These are phyloP conservation scores for Podospora didyma DNA, from an alignment of 495 filamentous ascomycete genomes.

Conservation along the genomic window DNA sequence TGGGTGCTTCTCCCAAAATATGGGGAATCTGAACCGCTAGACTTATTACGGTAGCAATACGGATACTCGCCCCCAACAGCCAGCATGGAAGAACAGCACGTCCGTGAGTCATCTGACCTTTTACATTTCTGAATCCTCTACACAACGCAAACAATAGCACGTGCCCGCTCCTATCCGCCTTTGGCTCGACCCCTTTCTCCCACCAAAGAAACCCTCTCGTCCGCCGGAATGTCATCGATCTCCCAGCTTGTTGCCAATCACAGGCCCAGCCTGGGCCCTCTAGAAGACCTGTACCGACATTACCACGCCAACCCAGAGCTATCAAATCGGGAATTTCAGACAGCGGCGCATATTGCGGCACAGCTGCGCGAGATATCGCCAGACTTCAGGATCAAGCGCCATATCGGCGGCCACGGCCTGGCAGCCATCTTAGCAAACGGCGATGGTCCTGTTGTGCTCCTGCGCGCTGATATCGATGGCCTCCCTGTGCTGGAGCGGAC, in stretches of 20 bases:
- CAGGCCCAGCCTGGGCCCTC: background rate
- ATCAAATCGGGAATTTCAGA: conserved; percentile 44
- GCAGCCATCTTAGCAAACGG: conserved; percentile 55
- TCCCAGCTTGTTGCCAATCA: background rate
- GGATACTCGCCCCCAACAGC: too few species aligned
- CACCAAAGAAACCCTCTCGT: too few species aligned
- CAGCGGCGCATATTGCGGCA: conserved; percentile 35
- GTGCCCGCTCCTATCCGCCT: too few species aligned
- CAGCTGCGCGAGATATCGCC: conserved; percentile 30
- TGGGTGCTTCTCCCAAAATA: too few species aligned
- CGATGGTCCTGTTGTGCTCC: conserved; percentile 46
- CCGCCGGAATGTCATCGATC: too few species aligned
- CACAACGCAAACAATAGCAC: too few species aligned
- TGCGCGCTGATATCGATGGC: conserved; percentile 61
- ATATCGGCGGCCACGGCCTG: conserved; percentile 56
- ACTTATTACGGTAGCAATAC: too few species aligned
- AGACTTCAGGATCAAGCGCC: conserved; percentile 41
- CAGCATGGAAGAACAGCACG: too few species aligned
- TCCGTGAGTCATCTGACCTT: too few species aligned
- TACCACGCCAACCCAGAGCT: conserved; percentile 51
- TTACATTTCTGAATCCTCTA: too few species aligned
- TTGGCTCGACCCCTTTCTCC: too few species aligned
- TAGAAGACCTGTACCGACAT: conserved; percentile 42
- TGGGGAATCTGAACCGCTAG: too few species aligned
- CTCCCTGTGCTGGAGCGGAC: conserved; percentile 57